Conservation (phyloP, 1,284 basidiomycete genomes). For the Rhodotorula mucilaginosa region DNA sequence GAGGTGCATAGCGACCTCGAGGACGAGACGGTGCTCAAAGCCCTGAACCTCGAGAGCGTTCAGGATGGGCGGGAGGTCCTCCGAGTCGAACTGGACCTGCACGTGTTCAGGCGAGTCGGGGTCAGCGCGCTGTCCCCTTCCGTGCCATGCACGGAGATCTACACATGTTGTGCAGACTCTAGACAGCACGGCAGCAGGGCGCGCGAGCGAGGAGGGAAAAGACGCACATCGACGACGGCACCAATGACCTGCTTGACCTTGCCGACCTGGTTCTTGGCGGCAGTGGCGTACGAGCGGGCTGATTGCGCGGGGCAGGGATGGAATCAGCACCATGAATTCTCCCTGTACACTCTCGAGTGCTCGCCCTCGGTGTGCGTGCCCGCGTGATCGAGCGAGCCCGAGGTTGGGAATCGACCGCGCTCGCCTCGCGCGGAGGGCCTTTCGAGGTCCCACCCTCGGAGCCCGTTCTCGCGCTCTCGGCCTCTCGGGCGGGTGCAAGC, state of each 20-base stretch:
- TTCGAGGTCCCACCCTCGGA: slow-evolving; percentile 26
- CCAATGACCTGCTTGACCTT: slow-evolving; percentile 66
- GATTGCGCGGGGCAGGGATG: not conserved
- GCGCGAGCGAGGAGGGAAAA: slow-evolving; percentile 46
- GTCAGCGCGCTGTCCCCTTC: not conserved
- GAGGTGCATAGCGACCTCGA: slow-evolving; percentile 94
- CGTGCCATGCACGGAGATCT: too few relatives aligned
- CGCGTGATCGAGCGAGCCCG: not conserved
- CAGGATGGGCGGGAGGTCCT: slow-evolving; percentile 87
- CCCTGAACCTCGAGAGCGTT: slow-evolving; percentile 97
- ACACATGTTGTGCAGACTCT: not conserved
- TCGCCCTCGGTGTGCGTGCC: not conserved
- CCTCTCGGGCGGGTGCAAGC: not conserved
- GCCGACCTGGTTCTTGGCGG: slow-evolving; percentile 68
- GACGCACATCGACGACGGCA: slow-evolving; percentile 81
- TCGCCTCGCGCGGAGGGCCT: not conserved
- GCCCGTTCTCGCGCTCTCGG: not conserved
- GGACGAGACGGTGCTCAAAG: slow-evolving; percentile 78
- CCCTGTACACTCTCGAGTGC: not conserved
- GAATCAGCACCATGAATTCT: too few relatives aligned
- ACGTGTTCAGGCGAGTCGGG: not conserved
- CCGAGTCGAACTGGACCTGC: slow-evolving; percentile 48
- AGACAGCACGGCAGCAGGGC: not conserved
- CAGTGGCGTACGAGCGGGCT: slow-evolving; percentile 88
- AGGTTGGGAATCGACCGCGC: not conserved